Conservation (phyloP, 2,329 filamentous ascomycete species). For the Stachybotrys echinatus region DNA sequence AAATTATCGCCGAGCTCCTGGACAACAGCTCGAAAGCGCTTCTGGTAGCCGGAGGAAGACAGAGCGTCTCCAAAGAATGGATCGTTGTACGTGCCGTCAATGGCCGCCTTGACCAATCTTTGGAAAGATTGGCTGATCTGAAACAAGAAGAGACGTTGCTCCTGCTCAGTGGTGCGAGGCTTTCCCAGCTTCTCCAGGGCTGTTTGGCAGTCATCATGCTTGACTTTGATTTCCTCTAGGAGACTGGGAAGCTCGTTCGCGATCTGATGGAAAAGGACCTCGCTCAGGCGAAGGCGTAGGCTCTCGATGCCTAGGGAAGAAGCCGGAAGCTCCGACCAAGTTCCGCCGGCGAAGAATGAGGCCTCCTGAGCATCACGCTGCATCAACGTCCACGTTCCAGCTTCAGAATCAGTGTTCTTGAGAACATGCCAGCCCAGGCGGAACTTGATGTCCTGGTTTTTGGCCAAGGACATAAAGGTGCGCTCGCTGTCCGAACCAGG, state of each 20-base stretch:
- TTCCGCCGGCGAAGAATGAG: conserved; percentile 35
- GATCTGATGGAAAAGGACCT: conserved; percentile 43
- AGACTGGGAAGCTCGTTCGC: conserved; percentile 37
- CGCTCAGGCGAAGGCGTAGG: conserved; percentile 43
- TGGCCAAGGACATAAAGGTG: conserved; percentile 33
- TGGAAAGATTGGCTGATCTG: conserved; percentile 39
- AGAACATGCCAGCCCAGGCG: conserved; percentile 49
- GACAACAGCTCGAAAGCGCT: conserved; percentile 47
- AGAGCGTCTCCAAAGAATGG: conserved; percentile 40
- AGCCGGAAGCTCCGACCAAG: conserved; percentile 29
- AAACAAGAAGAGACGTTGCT: conserved; percentile 45
- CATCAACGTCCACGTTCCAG: conserved; percentile 17
- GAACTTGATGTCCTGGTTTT: conserved; percentile 41
- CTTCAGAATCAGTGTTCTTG: conserved; percentile 37
- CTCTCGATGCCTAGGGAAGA: conserved; percentile 39
- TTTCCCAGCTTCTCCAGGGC: conserved; percentile 42
- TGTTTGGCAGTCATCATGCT: conserved; percentile 25
- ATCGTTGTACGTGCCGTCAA: conserved; percentile 46
- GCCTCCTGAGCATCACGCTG: conserved; percentile 34
- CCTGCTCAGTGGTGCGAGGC: conserved; percentile 33
- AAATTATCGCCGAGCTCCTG: conserved; percentile 46
- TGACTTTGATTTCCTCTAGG: conserved; percentile 34
- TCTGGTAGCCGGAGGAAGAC: conserved; percentile 24
- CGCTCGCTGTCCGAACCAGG: conserved; percentile 30
- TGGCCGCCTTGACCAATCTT: conserved; percentile 35